Conservation (phyloP, 441 rosid genomes). For the Raphanus hybrid region DNA sequence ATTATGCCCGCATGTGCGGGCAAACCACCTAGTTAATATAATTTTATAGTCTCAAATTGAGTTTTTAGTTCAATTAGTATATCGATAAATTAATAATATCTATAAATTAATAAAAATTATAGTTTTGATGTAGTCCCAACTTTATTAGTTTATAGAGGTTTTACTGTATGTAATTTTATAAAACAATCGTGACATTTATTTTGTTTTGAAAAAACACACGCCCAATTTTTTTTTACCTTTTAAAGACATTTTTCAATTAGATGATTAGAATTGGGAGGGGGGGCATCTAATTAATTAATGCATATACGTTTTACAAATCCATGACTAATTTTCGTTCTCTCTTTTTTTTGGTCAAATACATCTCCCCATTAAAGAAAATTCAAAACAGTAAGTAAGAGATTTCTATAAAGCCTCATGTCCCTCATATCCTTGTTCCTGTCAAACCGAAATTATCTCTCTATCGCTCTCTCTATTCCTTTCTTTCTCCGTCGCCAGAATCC, state of each 20-base stretch:
- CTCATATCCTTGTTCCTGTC: not conserved
- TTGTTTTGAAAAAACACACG: not conserved
- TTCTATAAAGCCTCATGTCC: conserved; percentile 4
- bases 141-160: too few species aligned
- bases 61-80: too few species aligned
- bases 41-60: too few species aligned
- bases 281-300: conserved; percentile 2
- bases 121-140: too few species aligned
- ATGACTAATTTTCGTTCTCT: not conserved
- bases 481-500: not conserved
- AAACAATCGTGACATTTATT: not conserved
- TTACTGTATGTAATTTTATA: not conserved
- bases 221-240: not conserved
- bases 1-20: too few species aligned
- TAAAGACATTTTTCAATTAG: not conserved
- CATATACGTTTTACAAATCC: not conserved
- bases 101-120: too few species aligned
- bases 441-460: not conserved
- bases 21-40: too few species aligned
- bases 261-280: not conserved
- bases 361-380: not conserved
- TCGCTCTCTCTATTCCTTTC: not conserved
- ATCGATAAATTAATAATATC: too few species aligned
- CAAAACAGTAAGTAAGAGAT: not conserved
- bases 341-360: not conserved